Base-by-base conservation (phyloP, 805 yeast genomes). In the Kazachstania martiniae region DNA sequence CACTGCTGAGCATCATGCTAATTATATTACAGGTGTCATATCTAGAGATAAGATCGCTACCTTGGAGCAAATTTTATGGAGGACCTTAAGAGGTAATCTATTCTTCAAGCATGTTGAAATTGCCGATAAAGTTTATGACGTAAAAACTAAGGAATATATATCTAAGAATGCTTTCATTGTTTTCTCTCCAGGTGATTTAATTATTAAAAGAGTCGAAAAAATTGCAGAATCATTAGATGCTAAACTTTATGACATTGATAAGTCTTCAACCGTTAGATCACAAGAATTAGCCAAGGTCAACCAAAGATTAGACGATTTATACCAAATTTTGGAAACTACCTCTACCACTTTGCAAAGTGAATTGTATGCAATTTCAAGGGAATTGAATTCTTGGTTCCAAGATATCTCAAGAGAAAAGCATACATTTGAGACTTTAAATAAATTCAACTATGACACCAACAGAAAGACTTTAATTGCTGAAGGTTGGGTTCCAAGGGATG, bases 61-160 rank as follows among this genome's bases (percentile, higher is more conserved):
- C n/a, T 61, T 79, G 42, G 80, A 78, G 48, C 76, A 72, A 50
- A 76, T 79, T 36, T 59, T 79, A 37, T 79, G 86, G 86, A 69
- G 87, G 61, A 74, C 70, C 10, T 63, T 78, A 44, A 69, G 86
- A 58, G 86, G 86, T 55, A 79, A 79, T 46, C 63, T 79, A 46
- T 75, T 65, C 49, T 70, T 77, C 50, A 71, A 71, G 38, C 65
- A 73, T 28, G 62, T 68, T 26, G 82, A 74, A 46, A 61, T 78
- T 37, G 58, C 62, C 1, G 72, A 70, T 41, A 66, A 70, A 23
- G 54, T 77, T 32, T 77, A 67, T 46, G 83, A 77, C 44, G 51
- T 70, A 10, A 69, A 70, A 39, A 41, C 69, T 4, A 68, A 70
- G 42, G 55, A 61, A 12, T 59, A 55, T 33, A 66, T 73, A 18